Conservation (phyloP, 2,329 filamentous ascomycete genomes). For the Knufia petricola region DNA sequence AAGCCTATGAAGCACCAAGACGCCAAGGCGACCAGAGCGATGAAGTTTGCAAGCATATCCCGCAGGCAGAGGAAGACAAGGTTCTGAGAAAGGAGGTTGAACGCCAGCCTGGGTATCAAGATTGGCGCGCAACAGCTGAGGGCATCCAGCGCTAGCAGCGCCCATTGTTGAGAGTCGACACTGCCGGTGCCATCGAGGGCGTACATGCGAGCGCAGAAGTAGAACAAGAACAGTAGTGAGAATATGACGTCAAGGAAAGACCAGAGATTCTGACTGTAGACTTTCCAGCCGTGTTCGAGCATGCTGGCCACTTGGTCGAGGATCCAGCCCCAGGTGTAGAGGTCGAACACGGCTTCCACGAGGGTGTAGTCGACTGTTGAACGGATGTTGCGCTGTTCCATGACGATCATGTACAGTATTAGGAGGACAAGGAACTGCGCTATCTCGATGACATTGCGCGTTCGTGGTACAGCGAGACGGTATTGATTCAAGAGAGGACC, state of each 20-base stretch:
- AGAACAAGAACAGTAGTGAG: slow-evolving; percentile 58
- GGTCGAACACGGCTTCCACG: slow-evolving; percentile 56
- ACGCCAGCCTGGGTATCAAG: slow-evolving; percentile 67
- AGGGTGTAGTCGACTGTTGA: slow-evolving; percentile 36
- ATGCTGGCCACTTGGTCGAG: slow-evolving; percentile 70
- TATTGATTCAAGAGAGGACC: slow-evolving; percentile 76
- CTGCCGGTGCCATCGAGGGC: slow-evolving; percentile 12
- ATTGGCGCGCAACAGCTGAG: slow-evolving; percentile 72
- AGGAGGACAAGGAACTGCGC: slow-evolving; percentile 64
- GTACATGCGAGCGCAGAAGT: slow-evolving; percentile 54
- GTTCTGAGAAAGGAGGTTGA: slow-evolving; percentile 75
- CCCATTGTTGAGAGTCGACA: slow-evolving; percentile 10
- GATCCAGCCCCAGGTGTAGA: slow-evolving; percentile 71
- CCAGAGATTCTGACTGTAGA: slow-evolving; percentile 83
- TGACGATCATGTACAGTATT: slow-evolving; percentile 59
- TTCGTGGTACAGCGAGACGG: slow-evolving; percentile 70
- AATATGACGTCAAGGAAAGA: slow-evolving; percentile 77
- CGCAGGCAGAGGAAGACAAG: slow-evolving; percentile 71
- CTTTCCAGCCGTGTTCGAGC: slow-evolving; percentile 65
- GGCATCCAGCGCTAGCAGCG: slow-evolving; percentile 18
- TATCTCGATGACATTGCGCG: slow-evolving; percentile 64
- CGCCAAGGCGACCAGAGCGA: slow-evolving; percentile 63
- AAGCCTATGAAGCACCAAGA: slow-evolving; percentile 80
- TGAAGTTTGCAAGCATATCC: slow-evolving; percentile 79
- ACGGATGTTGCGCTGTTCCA: slow-evolving; percentile 56